These are phyloP conservation scores for Daldinia loculata DNA, from an alignment of 495 filamentous ascomycete genomes.

Conservation along the genomic window DNA sequence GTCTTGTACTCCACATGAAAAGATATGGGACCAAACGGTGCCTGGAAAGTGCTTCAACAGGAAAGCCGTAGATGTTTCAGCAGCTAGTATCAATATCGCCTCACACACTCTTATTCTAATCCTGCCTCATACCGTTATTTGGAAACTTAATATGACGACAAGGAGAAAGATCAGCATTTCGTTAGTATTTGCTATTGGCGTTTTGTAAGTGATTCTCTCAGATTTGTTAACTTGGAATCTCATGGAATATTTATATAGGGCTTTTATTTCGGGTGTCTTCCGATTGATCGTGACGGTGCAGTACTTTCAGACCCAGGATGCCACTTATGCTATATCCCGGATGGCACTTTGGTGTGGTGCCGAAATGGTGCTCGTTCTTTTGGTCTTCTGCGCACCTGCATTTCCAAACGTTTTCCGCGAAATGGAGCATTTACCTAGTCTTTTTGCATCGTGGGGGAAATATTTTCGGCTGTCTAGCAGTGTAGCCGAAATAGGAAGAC, in stretches of 20 bases:
- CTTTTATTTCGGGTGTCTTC: not conserved
- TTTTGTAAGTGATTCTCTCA: not conserved
- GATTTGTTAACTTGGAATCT: not conserved
- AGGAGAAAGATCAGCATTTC: not conserved
- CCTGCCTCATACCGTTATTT: not conserved
- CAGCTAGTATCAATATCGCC: not conserved
- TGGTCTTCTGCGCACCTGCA: not conserved
- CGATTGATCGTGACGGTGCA: not conserved
- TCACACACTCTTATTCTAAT: not conserved
- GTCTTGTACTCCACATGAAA: not conserved
- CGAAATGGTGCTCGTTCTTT: not conserved
- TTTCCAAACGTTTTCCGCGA: not conserved
- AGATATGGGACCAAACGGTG: not conserved
- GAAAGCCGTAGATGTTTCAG: not conserved
- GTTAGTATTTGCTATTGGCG: not conserved
- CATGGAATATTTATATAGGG: not conserved
- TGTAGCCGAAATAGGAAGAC: not conserved
- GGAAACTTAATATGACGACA: not conserved
- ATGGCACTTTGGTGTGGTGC: not conserved
- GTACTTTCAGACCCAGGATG: not conserved
- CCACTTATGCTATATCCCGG: not conserved
- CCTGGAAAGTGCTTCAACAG: not conserved
- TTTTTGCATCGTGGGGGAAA: not conserved
- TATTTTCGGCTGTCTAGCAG: not conserved
- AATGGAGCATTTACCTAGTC: not conserved